A percentile compares a stretch with the other conserved stretches of the same genome.
Evolutionary conservation across 225 moss, liverwort and hornwort species (phyloP).

Genomic region (Sphagnum contortum): DNA sequence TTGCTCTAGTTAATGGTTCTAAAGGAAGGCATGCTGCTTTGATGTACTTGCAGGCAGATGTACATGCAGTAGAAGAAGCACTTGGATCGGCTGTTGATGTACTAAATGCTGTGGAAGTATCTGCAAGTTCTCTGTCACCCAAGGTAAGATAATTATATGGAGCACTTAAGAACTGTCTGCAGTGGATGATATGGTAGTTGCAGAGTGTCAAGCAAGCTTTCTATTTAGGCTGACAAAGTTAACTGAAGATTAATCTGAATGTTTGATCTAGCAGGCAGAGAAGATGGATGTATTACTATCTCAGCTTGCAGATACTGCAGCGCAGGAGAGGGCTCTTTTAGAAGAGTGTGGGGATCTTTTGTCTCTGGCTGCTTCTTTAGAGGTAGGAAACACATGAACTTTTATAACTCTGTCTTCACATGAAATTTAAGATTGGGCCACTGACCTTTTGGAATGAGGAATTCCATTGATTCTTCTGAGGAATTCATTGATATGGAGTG

Average conservation of each 20-base stretch:
- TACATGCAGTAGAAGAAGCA: conserved; percentile 96
- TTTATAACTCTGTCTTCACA: too few species aligned
- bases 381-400: conserved; percentile 26
- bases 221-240: too few species aligned
- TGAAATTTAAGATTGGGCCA: too few species aligned
- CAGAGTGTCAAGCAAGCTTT: too few species aligned
- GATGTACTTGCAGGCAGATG: conserved; percentile 66
- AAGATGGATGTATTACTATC: conserved; percentile 83
- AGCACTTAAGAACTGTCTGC: too few species aligned
- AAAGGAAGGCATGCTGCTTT: too few species aligned
- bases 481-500: too few species aligned
- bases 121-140: conserved; percentile 66
- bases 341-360: conserved; percentile 86
- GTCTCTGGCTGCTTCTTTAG: conserved; percentile 71
- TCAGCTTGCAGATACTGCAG: conserved; percentile 86
- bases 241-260: too few species aligned
- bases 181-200: too few species aligned
- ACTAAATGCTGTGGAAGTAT: conserved; percentile 90
- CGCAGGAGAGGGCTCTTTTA: conserved; percentile 80
- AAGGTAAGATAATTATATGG: conserved; percentile 37
- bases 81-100: conserved; percentile 97
- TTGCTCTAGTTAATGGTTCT: too few species aligned
- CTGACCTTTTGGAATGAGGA: too few species aligned
- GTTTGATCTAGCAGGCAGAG: conserved; percentile 48
- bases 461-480: too few species aligned